phyloP scores from a whole-genome alignment of 805 yeast species.

The Starmerella apis region DNA sequence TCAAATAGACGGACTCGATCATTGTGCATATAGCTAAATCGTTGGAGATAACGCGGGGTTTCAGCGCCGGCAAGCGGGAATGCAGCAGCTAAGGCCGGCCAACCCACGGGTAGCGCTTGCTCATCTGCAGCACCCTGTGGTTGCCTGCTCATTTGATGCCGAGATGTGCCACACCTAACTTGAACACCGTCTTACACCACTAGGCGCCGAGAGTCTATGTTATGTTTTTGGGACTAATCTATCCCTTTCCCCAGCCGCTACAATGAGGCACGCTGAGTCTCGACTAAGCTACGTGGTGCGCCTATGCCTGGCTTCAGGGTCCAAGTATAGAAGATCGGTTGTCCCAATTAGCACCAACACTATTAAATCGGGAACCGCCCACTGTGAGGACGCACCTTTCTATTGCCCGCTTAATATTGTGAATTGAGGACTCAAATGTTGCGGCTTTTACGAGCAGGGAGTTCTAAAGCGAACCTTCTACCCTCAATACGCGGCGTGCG shows the following conservation, averaged over 20 bases:
- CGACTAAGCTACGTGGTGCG: background rate
- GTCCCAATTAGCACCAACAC: background rate
- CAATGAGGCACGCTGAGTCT: background rate
- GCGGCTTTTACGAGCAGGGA: background rate
- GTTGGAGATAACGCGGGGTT: conserved; percentile 30
- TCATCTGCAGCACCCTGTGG: background rate
- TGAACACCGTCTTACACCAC: background rate
- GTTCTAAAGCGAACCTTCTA: background rate
- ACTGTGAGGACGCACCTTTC: background rate
- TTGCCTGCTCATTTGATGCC: conserved; percentile 1
- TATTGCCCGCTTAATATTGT: background rate
- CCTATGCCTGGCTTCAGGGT: too few relatives aligned
- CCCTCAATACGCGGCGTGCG: conserved; percentile 4
- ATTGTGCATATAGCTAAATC: conserved; percentile 27
- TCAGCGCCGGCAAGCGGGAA: conserved; percentile 30
- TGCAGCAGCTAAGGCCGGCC: conserved; percentile 2
- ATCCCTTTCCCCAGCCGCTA: background rate
- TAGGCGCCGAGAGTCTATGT: background rate
- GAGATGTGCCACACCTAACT: background rate
- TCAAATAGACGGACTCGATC: conserved; percentile 27
- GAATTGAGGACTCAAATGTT: background rate
- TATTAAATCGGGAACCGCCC: background rate
- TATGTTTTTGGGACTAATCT: background rate
- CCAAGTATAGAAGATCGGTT: background rate
- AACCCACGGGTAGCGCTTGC: background rate